Base-by-base conservation (phyloP, 768 basidiomycete genomes). In the Leccinum incarnatum region DNA sequence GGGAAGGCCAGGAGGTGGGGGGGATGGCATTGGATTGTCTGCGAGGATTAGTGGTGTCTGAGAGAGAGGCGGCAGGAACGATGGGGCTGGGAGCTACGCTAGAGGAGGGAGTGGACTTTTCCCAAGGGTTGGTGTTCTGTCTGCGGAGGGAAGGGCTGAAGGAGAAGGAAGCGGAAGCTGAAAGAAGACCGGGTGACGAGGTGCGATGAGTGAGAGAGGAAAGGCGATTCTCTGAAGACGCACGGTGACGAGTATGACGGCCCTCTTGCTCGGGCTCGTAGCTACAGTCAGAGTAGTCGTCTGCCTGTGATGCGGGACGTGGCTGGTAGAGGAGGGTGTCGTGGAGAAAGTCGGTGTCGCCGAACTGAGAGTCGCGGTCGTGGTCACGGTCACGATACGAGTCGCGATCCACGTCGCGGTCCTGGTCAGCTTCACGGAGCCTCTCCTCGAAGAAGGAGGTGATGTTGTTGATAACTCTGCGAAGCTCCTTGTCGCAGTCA, bases 401-500 rank as follows among this genome's bases (percentile, higher is more conserved):
- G 66, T 89, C 88, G 56, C 83, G 84, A 70, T 89, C 89, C 19
- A 75, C 70, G 69, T 89, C 88, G 61, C 76, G 75, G 65, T 80
- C 76, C 65, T 84, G 80, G 72, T 93, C 88, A 54, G 81, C 85
- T 62, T 92, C 90, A 48, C 89, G 81, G 37, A 96, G 82, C 66
- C 88, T 84, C 70, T 94, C 90, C 77, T 99, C 96, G 65, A 97
- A 96, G 76, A 94, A 98, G 40, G 86, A 75, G 62, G 96, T 96
- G 79, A 99, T 95, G 60, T 87, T 92, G 75, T 92, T 88, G 59
- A 95, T 93, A 70, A 98, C 91, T 70, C 93, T 89, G 69, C 89
- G 87, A 9, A 99, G 85, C 75, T 97, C 94, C 79, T 91, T 91
- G 83, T 99, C 94, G 80, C 96, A 99, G 63, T 92, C 91, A 53